A percentile compares a stretch with the other conserved stretches of the same genome.
These are phyloP conservation scores for Penicillium rolfsii DNA, from an alignment of 2,329 filamentous ascomycete genomes.

Conservation along the genomic window DNA sequence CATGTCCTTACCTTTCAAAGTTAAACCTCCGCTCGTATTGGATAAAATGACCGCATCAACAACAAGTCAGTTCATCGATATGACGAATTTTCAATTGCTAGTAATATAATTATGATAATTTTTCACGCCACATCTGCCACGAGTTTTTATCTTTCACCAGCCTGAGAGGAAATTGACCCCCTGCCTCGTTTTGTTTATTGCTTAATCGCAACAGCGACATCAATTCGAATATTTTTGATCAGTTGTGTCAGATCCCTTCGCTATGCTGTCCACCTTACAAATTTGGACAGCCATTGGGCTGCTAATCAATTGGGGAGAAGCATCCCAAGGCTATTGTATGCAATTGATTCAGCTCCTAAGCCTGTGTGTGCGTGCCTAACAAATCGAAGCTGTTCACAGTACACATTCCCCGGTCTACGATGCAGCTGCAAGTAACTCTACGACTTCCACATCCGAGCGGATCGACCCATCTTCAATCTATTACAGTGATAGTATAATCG, in stretches of 20 bases:
- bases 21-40: slow-evolving; percentile 1
- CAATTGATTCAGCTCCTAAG: neutral
- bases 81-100: neutral
- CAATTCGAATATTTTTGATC: neutral
- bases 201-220: neutral
- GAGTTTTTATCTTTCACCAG: neutral
- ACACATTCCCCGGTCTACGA: slow-evolving; percentile 9
- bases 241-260: neutral
- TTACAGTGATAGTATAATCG: slow-evolving; percentile 5
- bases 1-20: slow-evolving; percentile 10
- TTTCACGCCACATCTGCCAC: slow-evolving; percentile 1
- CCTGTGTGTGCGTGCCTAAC: neutral
- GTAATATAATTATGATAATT: neutral
- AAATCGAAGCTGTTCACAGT: slow-evolving; percentile 10
- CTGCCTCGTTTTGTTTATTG: neutral
- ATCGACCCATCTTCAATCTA: neutral
- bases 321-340: slow-evolving; percentile 1
- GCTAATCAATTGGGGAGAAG: neutral
- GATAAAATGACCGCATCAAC: slow-evolving; percentile 7
- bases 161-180: neutral
- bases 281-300: slow-evolving; percentile 4
- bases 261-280: slow-evolving; percentile 5
- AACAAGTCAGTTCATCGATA: neutral
- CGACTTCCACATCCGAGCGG: slow-evolving; percentile 9
- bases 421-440: neutral